A percentile compares a stretch with the other conserved stretches of the same genome.
These are phyloP conservation scores for Globisporangium lucens DNA, from an alignment of 352 stramenopile genomes.

Conservation along the genomic window DNA sequence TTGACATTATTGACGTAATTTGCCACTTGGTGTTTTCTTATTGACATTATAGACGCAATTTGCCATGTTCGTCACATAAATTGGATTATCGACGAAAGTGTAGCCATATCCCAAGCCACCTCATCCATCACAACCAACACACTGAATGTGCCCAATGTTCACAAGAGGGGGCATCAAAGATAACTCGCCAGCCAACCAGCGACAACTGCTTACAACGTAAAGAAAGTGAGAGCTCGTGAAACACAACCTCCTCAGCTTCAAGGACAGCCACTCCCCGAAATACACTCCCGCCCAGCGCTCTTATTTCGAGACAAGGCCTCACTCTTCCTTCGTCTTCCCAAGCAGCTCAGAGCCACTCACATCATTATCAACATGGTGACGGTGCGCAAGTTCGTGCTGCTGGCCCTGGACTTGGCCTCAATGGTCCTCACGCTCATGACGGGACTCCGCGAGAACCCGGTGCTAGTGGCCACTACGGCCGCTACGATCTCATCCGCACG, in stretches of 20 bases:
- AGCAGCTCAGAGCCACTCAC: neutral
- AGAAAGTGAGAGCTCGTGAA: neutral
- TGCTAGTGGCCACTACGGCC: constrained; percentile 19
- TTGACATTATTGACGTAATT: no score
- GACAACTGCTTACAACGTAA: no score
- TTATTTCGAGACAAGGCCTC: neutral
- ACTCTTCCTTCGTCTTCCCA: neutral
- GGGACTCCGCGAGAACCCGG: constrained; percentile 27
- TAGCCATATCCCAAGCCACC: neutral
- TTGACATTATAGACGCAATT: no score
- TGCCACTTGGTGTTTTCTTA: no score
- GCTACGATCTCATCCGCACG: constrained; percentile 21
- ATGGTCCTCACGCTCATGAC: constrained; percentile 31
- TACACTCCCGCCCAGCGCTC: neutral
- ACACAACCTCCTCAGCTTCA: neutral
- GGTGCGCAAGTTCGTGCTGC: constrained; percentile 19
- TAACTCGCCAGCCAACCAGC: neutral
- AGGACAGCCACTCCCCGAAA: neutral
- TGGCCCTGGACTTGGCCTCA: constrained; percentile 20
- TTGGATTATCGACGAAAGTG: neutral
- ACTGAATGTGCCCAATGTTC: neutral
- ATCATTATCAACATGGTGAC: constrained; percentile 3
- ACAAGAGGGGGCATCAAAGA: neutral
- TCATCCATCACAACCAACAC: neutral
- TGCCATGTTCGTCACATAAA: neutral